Base-by-base conservation (phyloP, 805 yeast species). In the Candida alai region DNA sequence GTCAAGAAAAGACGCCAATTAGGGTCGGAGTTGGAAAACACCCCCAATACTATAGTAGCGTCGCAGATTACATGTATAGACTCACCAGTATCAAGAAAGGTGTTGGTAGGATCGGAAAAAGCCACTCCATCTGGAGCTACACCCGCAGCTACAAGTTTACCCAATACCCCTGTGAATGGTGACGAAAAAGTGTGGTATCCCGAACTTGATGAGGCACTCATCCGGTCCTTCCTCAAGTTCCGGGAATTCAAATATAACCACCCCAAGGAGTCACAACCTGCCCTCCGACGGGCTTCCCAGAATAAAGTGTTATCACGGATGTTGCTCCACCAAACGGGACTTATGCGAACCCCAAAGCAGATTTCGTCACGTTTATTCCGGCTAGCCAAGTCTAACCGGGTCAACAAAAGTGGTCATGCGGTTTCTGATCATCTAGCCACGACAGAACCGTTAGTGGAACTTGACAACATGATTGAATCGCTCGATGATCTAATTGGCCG, bases 231-330 rank as follows among this genome's bases (percentile, higher is more conserved):
- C 38, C 42, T 48, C 23, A 65, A 64, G 39, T 65, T 57, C 39
- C 52, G 51, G 15, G 46, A 52, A 11, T 64, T 61, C 42, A 51
- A 52, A 32, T 53, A 51, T 10, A 49, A 49, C 32, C 57, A 52
- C 19, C 35, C 42, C 10, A 37, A 37, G 7, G 42, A 44, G 27
- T 36, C 45, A n/a, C 39, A 57, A 0, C 38, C 51, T 7, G 42
- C 55, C 6, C 48, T 61, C 38, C 58, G 54, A 30, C 54, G 54
- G 28, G 52, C 68, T 11, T 54, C 64, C 4, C 70, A 63, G 39
- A 64, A 65, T 42, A 65, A 63, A 37, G 57, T 63, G 10, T 47
- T 66, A 27, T 61, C 69, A 3, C 49, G 68, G 30, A 63, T 66
- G 70, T 39, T 66, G 20, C 49, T 49, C 18, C 56, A 56, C 39